These are phyloP conservation scores for Botryotinia calthae DNA, from an alignment of 2,329 filamentous ascomycete genomes.

Conservation along the genomic window DNA sequence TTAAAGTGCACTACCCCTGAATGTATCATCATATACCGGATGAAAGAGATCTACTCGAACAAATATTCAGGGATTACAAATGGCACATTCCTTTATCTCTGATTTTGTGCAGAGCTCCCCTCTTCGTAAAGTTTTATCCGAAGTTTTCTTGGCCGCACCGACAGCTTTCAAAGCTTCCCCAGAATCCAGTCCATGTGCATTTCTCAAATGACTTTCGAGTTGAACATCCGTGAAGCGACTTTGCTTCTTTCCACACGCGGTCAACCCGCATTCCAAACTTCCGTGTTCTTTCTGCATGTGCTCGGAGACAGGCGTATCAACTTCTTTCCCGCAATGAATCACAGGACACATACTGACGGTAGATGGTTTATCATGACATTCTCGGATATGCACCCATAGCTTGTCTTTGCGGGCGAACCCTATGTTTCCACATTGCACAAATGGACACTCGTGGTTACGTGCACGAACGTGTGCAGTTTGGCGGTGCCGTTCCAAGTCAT, in stretches of 20 bases:
- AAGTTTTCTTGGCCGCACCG: not conserved
- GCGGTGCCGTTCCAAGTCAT: slow-evolving; percentile 13
- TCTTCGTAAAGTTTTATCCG: not conserved
- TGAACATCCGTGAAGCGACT: not conserved
- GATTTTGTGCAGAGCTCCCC: not conserved
- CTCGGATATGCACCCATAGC: slow-evolving; percentile 1
- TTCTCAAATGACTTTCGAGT: not conserved
- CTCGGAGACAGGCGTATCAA: not conserved
- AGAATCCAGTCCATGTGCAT: not conserved
- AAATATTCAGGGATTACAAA: not conserved
- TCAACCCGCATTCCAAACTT: slow-evolving; percentile 7
- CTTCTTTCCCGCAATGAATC: not conserved
- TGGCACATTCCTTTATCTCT: not conserved
- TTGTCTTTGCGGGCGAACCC: slow-evolving; percentile 13
- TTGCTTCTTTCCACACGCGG: not conserved
- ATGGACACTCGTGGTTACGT: slow-evolving; percentile 12
- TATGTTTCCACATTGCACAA: not conserved
- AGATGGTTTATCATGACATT: not conserved
- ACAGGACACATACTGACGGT: not conserved
- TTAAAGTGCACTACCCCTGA: not conserved
- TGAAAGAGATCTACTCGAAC: not conserved
- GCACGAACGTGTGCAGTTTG: not conserved
- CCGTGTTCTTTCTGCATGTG: slow-evolving; percentile 16
- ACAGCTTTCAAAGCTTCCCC: not conserved
- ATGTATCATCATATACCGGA: not conserved